Base-by-base conservation (phyloP, 2,329 filamentous ascomycete genomes). In the Colletotrichum sp. region DNA sequence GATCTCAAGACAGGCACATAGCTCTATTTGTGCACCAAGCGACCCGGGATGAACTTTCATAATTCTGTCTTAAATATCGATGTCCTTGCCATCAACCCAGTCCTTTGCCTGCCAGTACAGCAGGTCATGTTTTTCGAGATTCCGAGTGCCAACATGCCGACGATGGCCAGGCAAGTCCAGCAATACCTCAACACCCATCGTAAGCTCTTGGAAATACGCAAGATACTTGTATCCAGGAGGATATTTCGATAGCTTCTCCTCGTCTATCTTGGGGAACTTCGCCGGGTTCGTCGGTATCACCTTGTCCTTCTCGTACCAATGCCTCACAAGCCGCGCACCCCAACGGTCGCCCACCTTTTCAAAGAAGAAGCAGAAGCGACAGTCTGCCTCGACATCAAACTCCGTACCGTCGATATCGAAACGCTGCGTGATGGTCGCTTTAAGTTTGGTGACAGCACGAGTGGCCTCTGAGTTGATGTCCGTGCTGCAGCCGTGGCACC, bases 301-400 rank as follows among this genome's bases (percentile, higher is more conserved):
- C 13, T 57, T 57, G 52, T 57, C 52, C 52, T 57, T 57, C 24
- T 57, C 52, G 0, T 28, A 57, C 52, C 52, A 57, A 16, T 57
- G 52, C 52, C 52, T 57, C 21, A 57, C 52, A 15, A 57, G 24
- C 4, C 52, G 52, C 2, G 52, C 52, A 16, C 84, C 82, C 87
- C 88, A 89, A 3, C 76, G 65, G 3, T 79, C 83, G 28, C 84
- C 80, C 3, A 80, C 71, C 78, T 86, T 87, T 67, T 86, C 84
- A 69, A 87, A 89, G 72, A 88, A 88, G 80, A 88, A 87, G 62
- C 81, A 84, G 77, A 89, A 88, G 1, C 86, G 84, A 75, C 87
- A 89, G 75, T 89, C 88, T 1, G 82, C 82, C 67, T 89, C 88
- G 0, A 84, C 87, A 69, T 89, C 88, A 7, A 87, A 84, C 75